Conservation (phyloP, 108 stramenopile genomes). For the Mayamaea pseudoterrestris region DNA sequence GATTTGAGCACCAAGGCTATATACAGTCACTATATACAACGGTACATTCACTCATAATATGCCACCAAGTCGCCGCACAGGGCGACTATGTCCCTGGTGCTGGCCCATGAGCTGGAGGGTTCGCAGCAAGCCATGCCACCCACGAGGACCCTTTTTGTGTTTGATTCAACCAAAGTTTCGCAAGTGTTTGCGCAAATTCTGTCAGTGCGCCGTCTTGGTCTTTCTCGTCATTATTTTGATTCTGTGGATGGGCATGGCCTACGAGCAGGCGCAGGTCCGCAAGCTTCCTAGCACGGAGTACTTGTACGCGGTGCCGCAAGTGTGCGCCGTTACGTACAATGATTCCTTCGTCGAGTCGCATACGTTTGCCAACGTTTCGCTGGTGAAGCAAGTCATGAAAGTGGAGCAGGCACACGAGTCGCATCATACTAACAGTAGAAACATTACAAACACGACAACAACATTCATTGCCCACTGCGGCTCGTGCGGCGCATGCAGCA, state of each 20-base stretch:
- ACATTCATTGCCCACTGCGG: conserved; percentile 17
- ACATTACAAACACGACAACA: too few relatives aligned
- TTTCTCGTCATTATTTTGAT: not conserved
- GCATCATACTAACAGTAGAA: too few relatives aligned
- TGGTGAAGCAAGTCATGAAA: not conserved
- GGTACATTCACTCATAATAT: too few relatives aligned
- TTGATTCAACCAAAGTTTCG: not conserved
- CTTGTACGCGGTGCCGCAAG: not conserved
- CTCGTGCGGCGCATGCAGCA: conserved; percentile 21
- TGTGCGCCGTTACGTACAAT: not conserved
- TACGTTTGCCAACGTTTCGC: not conserved
- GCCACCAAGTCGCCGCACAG: too few relatives aligned
- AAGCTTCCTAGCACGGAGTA: not conserved
- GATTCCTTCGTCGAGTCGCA: not conserved
- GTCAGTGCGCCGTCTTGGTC: not conserved
- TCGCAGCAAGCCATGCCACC: conserved; percentile 1
- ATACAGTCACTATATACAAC: too few relatives aligned
- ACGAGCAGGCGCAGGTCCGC: not conserved
- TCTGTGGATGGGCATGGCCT: not conserved
- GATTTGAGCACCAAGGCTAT: too few relatives aligned
- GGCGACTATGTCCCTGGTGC: too few relatives aligned
- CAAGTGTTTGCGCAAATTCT: not conserved
- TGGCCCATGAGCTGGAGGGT: too few relatives aligned
- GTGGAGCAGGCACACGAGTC: too few relatives aligned
- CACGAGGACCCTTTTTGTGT: not conserved